Evolutionary conservation across 768 basidiomycete species (phyloP), one percentile per base, ranked within the genome.

Genomic region (Gautieria morchelliformis): DNA sequence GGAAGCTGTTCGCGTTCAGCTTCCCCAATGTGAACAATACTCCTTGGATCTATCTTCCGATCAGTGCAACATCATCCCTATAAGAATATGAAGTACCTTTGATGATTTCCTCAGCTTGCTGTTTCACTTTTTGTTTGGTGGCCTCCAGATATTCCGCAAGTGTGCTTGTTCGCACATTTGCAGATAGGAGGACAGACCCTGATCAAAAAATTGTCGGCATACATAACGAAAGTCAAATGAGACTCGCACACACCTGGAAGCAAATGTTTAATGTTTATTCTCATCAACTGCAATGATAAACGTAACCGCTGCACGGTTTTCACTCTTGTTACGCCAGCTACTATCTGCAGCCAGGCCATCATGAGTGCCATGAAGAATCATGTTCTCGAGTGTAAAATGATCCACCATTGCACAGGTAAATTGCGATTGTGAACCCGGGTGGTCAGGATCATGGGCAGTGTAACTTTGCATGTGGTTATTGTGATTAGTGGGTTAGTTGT

Each of bases 291-390:
- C 59, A 11, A 46, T 48, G 47, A 63, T 37, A 32, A 63, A 49
- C 0, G 62, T 63, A 2, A 63, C 50, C 0, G 58, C 58, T 1
- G 62, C 62, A 2, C 58, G 58, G 35, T 61, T 63, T 42, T 63
- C 55, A 22, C 61, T 63, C 58, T 62, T 61, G 53, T 63, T 42
- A 0, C 61, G 20, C 20, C 54, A 63, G 1, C 50, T 57, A 3
- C 54, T 30, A 20, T 63, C 60, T 3, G 40, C 40, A 4, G 59
- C 62, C 0, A 63, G 30, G 0, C 62, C 62, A 2, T 54, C 17
- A 3, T n/a, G 19, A 11, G 8, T 8, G 11, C 22, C 39, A 19
- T 50, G 52, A 9, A 32, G 35, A 4, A 53, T 53, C 27, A 53
- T 20, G 19, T 35, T 53, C 32, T 53, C 33, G 14, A 53, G 19